These are phyloP conservation scores for Camelina sativa DNA, from an alignment of 345 rosid genomes.

Conservation along the genomic window DNA sequence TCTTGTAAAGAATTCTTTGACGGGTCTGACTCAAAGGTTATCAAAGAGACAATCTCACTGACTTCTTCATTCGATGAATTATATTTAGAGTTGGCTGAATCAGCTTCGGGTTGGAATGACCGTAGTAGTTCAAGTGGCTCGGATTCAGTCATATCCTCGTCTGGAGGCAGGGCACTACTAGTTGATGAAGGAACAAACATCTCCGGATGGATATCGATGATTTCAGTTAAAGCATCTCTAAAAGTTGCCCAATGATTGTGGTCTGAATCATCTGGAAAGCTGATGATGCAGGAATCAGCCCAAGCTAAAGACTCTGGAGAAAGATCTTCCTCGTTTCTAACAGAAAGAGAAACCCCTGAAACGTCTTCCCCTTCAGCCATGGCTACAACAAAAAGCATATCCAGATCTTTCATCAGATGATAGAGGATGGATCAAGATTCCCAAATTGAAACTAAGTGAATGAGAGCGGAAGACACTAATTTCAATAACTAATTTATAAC, in stretches of 20 bases:
- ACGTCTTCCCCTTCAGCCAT: constrained; percentile 36
- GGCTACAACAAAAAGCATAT: constrained; percentile 23
- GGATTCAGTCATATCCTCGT: constrained; percentile 34
- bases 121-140: constrained; percentile 6
- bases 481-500: background rate
- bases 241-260: constrained; percentile 50
- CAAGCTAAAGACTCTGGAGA: constrained; percentile 67
- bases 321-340: constrained; percentile 41
- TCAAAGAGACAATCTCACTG: constrained; percentile 25
- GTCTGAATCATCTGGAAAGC: constrained; percentile 53
- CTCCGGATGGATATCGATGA: constrained; percentile 52
- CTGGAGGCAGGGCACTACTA: constrained; percentile 17
- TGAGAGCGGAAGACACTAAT: background rate
- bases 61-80: constrained; percentile 31
- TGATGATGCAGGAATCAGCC: constrained; percentile 72
- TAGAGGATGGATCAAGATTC: background rate
- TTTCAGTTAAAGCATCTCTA: constrained; percentile 61
- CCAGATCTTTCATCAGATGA: background rate
- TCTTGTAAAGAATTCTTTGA: constrained; percentile 41
- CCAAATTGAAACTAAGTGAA: background rate
- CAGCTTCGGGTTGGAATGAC: constrained; percentile 31
- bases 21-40: constrained; percentile 38
- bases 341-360: constrained; percentile 20
- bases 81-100: background rate
- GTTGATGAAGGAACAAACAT: constrained; percentile 39